A percentile compares a stretch with the other conserved stretches of the same genome.
These are phyloP conservation scores for Fusarium nisikadoi DNA, from an alignment of 2,329 filamentous ascomycete genomes.

Conservation along the genomic window DNA sequence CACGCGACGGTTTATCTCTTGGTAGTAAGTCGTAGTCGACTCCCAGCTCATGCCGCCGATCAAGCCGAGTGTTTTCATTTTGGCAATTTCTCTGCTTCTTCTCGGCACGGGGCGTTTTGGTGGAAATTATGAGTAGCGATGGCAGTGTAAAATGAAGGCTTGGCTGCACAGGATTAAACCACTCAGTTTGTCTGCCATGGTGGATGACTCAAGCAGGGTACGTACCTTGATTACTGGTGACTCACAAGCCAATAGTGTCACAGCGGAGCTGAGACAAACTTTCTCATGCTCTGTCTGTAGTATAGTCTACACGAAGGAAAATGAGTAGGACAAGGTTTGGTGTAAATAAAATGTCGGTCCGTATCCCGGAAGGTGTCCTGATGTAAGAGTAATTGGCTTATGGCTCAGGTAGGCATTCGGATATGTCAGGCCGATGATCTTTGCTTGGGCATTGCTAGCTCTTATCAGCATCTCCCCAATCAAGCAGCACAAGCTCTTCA, in stretches of 20 bases:
- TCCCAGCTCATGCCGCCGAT: slow-evolving; percentile 46
- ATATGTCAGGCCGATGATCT: slow-evolving; percentile 9
- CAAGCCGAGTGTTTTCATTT: slow-evolving; percentile 42
- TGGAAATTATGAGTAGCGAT: background rate
- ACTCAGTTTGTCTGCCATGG: background rate
- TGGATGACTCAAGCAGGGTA: background rate
- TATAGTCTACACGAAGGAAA: too few species aligned
- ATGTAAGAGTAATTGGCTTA: too few species aligned
- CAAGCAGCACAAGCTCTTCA: slow-evolving; percentile 4
- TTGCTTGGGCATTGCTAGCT: background rate
- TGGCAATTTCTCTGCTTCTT: background rate
- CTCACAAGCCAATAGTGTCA: background rate
- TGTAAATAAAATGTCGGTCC: too few species aligned
- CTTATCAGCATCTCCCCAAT: slow-evolving; percentile 7
- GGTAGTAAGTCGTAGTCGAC: slow-evolving; percentile 42
- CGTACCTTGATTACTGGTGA: background rate
- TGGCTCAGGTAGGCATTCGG: slow-evolving; percentile 7
- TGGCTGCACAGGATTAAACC: background rate
- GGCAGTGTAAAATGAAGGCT: background rate
- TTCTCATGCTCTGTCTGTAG: too few species aligned
- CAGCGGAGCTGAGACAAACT: too few species aligned
- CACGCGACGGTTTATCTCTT: slow-evolving; percentile 41
- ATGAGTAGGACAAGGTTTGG: too few species aligned
- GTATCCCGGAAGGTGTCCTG: too few species aligned
- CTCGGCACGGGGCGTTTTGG: background rate